Percentiles rank a stretch among this genome's conserved stretches.
phyloP scores from a whole-genome alignment of 257 asterid species.

The Euphrasia confusa region DNA sequence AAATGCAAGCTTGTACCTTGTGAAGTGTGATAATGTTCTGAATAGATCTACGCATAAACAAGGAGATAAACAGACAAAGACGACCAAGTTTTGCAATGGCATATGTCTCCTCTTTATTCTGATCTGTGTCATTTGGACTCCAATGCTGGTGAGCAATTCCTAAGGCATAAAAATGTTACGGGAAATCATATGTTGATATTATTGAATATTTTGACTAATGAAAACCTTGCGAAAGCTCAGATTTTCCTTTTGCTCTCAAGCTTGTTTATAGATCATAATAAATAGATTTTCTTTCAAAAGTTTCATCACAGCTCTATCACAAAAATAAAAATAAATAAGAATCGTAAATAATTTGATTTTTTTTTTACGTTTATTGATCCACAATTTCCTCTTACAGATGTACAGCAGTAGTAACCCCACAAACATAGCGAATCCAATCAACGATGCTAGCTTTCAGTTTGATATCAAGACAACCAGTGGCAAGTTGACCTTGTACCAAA shows the following conservation, averaged over 20 bases:
- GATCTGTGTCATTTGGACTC: conserved; percentile 97
- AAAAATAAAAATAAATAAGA: too few relatives aligned
- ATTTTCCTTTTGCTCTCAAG: too few relatives aligned
- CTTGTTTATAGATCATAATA: too few relatives aligned
- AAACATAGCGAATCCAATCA: conserved; percentile 89
- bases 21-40: conserved; percentile 86
- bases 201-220: not conserved
- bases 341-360: too few relatives aligned
- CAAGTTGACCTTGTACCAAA: conserved; percentile 74
- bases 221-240: too few relatives aligned
- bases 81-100: conserved; percentile 94
- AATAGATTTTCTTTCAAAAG: too few relatives aligned
- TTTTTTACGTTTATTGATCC: not conserved
- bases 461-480: conserved; percentile 80
- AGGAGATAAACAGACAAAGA: conserved; percentile 87
- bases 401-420: conserved; percentile 99
- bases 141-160: conserved; percentile 79
- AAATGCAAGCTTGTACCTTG: conserved; percentile 95
- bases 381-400: conserved; percentile 51
- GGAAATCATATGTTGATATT: not conserved
- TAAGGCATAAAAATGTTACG: not conserved
- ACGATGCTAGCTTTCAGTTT: conserved; percentile 84
- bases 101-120: conserved; percentile 80
- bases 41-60: conserved; percentile 84
- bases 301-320: too few relatives aligned